Evolutionary conservation across 2,329 filamentous ascomycete genomes (phyloP).

Genomic region (Exserohilum rostratum): DNA sequence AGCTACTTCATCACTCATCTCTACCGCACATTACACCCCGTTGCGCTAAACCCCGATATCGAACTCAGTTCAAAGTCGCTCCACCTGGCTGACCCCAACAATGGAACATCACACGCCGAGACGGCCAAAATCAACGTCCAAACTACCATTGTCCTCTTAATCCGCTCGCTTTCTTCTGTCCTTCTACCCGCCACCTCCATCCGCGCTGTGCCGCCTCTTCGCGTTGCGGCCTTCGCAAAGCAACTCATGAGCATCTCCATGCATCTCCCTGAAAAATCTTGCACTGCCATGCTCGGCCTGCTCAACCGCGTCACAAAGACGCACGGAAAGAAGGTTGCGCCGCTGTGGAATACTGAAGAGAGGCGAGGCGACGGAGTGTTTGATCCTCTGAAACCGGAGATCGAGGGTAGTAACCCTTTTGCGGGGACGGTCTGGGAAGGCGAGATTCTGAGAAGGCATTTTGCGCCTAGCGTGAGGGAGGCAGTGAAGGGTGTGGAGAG

Average conservation of each 20-base stretch:
- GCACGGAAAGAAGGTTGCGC: conserved; percentile 79
- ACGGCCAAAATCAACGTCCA: conserved; percentile 87
- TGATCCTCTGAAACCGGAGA: conserved; percentile 69
- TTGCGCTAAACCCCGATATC: conserved; percentile 82
- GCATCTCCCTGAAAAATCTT: conserved; percentile 89
- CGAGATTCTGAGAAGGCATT: conserved; percentile 83
- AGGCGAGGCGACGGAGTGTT: conserved; percentile 88
- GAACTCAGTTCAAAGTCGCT: conserved; percentile 79
- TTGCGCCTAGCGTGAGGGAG: conserved; percentile 83
- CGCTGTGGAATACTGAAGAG: conserved; percentile 95
- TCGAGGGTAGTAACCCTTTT: conserved; percentile 90
- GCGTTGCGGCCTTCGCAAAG: conserved; percentile 92
- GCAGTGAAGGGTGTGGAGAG: conserved; percentile 57
- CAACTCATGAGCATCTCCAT: conserved; percentile 82
- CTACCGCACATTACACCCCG: conserved; percentile 80
- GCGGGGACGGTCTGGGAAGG: conserved; percentile 92
- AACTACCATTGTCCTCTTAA: conserved; percentile 89
- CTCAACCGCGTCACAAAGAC: conserved; percentile 78
- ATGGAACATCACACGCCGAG: conserved; percentile 50
- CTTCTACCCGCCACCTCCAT: conserved; percentile 78
- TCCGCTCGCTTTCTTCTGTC: conserved; percentile 82
- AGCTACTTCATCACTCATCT: conserved; percentile 95
- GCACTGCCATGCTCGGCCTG: conserved; percentile 78
- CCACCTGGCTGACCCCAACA: conserved; percentile 70
- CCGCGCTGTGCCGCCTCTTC: conserved; percentile 76